These are phyloP conservation scores for Fragosphaeria purpurea DNA, from an alignment of 2,329 filamentous ascomycete genomes.

Conservation along the genomic window DNA sequence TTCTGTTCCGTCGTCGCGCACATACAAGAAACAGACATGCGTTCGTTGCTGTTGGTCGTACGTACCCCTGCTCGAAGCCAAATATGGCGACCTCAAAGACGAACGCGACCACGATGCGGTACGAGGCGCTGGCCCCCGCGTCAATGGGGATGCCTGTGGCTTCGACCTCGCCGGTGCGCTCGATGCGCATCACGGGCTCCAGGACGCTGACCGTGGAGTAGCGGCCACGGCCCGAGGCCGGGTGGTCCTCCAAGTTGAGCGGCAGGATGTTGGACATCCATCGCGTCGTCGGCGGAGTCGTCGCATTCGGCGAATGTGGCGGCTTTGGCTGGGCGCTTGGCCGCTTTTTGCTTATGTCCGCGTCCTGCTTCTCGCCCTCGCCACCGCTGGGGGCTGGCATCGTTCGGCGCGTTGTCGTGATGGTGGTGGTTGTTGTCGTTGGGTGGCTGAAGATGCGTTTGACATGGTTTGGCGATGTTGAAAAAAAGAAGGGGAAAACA, in stretches of 20 bases:
- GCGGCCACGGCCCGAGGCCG: constrained; percentile 13
- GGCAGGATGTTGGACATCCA: constrained; percentile 16
- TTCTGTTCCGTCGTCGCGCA: too few relatives aligned
- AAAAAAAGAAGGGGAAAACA: too few relatives aligned
- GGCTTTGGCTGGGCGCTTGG: neutral
- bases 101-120: constrained; percentile 15
- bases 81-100: constrained; percentile 16
- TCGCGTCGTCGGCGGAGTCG: neutral
- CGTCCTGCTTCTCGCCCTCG: too few relatives aligned
- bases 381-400: too few relatives aligned
- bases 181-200: constrained; percentile 16
- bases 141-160: neutral
- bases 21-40: too few relatives aligned
- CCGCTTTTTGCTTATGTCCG: too few relatives aligned
- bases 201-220: constrained; percentile 15
- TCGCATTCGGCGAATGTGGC: too few relatives aligned
- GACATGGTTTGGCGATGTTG: too few relatives aligned
- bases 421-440: too few relatives aligned
- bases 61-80: constrained; percentile 10
- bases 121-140: constrained; percentile 1
- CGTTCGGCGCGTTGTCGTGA: too few relatives aligned
- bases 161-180: constrained; percentile 7
- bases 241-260: constrained; percentile 13
- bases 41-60: too few relatives aligned
- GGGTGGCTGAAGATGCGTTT: too few relatives aligned